Percentiles rank a stretch among this genome's conserved stretches.
These are phyloP conservation scores for Acanthamoeba triangularis DNA, from an alignment of 208 protist genomes.

Conservation along the genomic window DNA sequence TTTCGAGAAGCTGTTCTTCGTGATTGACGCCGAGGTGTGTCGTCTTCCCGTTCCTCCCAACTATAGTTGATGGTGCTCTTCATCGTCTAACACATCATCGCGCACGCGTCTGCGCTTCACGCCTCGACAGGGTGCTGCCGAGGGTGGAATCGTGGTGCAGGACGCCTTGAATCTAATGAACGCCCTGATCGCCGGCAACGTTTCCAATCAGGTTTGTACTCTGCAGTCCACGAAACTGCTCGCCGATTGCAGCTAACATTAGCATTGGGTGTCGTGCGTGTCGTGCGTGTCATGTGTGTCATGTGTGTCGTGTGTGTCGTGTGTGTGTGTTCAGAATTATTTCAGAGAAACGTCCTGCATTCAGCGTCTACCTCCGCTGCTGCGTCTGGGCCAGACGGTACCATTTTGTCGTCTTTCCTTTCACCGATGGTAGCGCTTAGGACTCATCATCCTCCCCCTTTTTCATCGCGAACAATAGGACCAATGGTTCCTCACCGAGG, in stretches of 20 bases:
- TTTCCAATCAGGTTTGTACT: neutral
- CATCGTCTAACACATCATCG: neutral
- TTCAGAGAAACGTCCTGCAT: slow-evolving; percentile 32
- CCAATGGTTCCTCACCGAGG: slow-evolving; percentile 23
- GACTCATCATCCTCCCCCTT: no score
- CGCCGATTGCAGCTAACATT: no score
- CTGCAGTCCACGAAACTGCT: no score
- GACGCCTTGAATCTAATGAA: slow-evolving; percentile 15
- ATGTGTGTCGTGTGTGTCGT: neutral
- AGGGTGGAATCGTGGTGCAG: slow-evolving; percentile 41
- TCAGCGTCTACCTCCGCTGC: neutral
- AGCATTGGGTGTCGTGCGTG: no score
- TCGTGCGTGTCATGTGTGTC: no score
- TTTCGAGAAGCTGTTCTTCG: slow-evolving; percentile 20
- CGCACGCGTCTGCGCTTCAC: neutral
- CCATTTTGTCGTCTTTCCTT: neutral
- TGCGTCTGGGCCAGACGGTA: neutral
- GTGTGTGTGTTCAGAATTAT: neutral
- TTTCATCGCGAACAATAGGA: no score
- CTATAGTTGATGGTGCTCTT: no score
- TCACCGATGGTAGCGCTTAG: no score
- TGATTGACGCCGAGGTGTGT: neutral
- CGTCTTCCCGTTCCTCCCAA: neutral
- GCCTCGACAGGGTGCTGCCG: neutral
- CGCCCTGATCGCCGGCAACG: slow-evolving; percentile 9